Evolutionary conservation across 495 filamentous ascomycete species (phyloP).

Genomic region (Wilcoxina mikolae): DNA sequence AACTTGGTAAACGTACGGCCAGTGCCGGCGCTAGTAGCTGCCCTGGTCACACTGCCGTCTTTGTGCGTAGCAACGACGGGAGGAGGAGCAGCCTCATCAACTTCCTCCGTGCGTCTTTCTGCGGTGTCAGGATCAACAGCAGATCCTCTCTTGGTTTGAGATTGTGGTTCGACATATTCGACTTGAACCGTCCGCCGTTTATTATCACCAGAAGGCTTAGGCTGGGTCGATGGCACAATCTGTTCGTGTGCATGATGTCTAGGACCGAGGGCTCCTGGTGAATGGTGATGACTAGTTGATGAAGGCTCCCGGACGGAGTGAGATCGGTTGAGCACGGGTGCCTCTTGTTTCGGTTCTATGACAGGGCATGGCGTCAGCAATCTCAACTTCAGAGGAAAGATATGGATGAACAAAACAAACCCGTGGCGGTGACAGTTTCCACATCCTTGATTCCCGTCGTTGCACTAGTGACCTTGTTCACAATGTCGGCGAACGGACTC

Average conservation of each 20-base stretch:
- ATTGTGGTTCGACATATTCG: conserved; percentile 88
- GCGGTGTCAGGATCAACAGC: conserved; percentile 32
- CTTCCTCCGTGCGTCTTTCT: neutral
- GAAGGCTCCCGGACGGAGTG: conserved; percentile 81
- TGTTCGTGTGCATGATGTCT: conserved; percentile 66
- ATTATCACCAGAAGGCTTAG: conserved; percentile 55
- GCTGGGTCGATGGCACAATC: conserved; percentile 46
- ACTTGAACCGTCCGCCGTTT: conserved; percentile 94
- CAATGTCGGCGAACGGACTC: conserved; percentile 85
- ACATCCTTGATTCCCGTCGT: conserved; percentile 80
- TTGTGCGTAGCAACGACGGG: conserved; percentile 23
- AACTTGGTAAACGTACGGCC: neutral
- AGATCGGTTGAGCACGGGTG: conserved; percentile 59
- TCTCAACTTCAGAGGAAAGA: neutral
- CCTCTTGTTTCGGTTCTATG: conserved; percentile 41
- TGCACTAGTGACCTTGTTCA: conserved; percentile 89
- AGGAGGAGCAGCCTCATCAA: conserved; percentile 21
- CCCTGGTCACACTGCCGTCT: conserved; percentile 12
- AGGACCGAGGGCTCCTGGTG: conserved; percentile 53
- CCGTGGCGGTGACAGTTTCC: conserved; percentile 54
- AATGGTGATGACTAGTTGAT: conserved; percentile 40
- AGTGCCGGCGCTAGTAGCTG: conserved; percentile 29
- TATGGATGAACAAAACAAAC: conserved; percentile 7
- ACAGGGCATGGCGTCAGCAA: conserved; percentile 23
- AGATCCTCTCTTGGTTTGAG: conserved; percentile 53